Base-by-base conservation (phyloP, 805 yeast species). In the Deakozyma indianensis region DNA sequence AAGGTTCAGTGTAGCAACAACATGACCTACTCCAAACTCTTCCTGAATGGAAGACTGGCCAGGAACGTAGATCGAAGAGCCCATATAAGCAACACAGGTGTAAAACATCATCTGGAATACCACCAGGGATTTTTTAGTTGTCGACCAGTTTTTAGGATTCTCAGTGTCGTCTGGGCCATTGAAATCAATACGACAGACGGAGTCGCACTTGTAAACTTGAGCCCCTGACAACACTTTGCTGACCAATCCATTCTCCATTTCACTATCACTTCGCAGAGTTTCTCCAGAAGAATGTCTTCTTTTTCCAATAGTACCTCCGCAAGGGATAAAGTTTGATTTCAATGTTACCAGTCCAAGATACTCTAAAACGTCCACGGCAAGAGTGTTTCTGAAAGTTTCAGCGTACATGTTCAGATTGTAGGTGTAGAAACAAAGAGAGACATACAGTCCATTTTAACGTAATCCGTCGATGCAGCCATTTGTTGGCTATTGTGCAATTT, bases 1-100 rank as follows among this genome's bases (percentile, higher is more conserved):
- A 47, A 78, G 59, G 1, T 79, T 78, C 27, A 78, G 59, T 2
- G 71, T 62, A 0, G 78, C 74, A n/a, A 64, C 62, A 2, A 65
- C 66, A 27, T 62, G 59, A 3, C 70, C 57, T 9, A 70, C 63
- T n/a, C 58, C 47, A 52, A 75, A 73, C 27, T 70, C 70, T 28
- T 60, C 61, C 60, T 62, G 67, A 28, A 78, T 59, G 22, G 63
- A 57, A 21, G 56, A 62, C 43, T 70, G 63, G 18, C 78, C 77
- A 0, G 83, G 80, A 0, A 80, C 69, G 53, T 69, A 74, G 28
- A 76, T 69, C 2, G 82, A 73, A 0, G 83, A 70, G 3, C 77
- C 80, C 69, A 75, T 70, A 53, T 78, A 78, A 0, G 74, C 73
- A 0, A 76, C 63, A 16, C 66, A 56, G 4, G 80, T 71, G 46